These are phyloP conservation scores for Parascedosporium putredinis DNA, from an alignment of 2,329 filamentous ascomycete genomes.

Conservation along the genomic window DNA sequence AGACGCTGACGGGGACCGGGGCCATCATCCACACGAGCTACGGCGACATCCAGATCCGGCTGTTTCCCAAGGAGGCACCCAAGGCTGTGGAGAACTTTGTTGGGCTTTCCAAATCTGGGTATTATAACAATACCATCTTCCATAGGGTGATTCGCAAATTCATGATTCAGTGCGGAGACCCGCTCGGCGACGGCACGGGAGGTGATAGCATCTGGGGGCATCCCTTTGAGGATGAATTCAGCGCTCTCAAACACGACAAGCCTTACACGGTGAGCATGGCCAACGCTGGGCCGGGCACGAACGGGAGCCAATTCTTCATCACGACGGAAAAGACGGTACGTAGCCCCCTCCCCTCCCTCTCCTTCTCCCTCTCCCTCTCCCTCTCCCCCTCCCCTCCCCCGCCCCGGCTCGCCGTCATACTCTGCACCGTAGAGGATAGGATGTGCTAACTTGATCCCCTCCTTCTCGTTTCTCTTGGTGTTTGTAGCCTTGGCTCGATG, in stretches of 20 bases:
- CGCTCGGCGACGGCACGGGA: constrained; percentile 78
- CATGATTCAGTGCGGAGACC: constrained; percentile 89
- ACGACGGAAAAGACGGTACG: constrained; percentile 88
- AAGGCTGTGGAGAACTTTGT: constrained; percentile 97
- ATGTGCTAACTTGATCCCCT: no score
- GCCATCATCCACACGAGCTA: constrained; percentile 87
- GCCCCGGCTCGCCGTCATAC: no score
- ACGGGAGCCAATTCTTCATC: constrained; percentile 96
- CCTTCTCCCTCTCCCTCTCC: no score
- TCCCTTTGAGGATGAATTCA: constrained; percentile 90
- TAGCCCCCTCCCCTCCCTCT: constrained; percentile 13
- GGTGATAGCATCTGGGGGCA: constrained; percentile 89
- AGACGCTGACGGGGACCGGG: constrained; percentile 61
- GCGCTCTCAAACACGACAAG: constrained; percentile 83
- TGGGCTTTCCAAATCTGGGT: constrained; percentile 76
- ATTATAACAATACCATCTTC: constrained; percentile 97
- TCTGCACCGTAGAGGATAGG: no score
- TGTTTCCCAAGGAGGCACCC: constrained; percentile 88
- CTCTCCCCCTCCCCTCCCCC: no score
- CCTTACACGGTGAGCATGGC: constrained; percentile 97
- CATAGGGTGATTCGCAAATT: constrained; percentile 96
- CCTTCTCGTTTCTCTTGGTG: no score
- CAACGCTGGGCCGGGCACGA: constrained; percentile 90
- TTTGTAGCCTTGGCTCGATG: constrained; percentile 86
- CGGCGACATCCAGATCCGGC: constrained; percentile 85